phyloP scores from a whole-genome alignment of 2,329 filamentous ascomycete genomes.

The Scedosporium boydii region DNA sequence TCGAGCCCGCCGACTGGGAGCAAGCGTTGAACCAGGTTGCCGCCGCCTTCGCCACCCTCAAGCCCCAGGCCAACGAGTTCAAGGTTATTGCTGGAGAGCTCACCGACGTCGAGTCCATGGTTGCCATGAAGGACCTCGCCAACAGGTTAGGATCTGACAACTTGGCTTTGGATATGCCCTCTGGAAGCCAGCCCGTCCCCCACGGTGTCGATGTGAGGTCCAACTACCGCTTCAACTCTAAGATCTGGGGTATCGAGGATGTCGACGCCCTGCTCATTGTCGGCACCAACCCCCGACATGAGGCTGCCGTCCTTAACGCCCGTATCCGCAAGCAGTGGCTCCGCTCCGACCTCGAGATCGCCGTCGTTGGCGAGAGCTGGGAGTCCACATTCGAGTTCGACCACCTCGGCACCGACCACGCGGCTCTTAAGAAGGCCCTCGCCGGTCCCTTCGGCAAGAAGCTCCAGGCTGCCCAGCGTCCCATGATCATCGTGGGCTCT shows the following conservation, averaged over 20 bases:
- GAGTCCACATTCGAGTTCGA: conserved; percentile 94
- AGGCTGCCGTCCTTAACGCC: conserved; percentile 90
- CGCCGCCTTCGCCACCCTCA: conserved; percentile 67
- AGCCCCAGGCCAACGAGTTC: conserved; percentile 86
- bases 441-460: conserved; percentile 88
- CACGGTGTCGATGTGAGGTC: conserved; percentile 90
- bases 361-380: conserved; percentile 81
- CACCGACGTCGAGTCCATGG: conserved; percentile 83
- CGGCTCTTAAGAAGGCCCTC: conserved; percentile 75
- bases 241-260: conserved; percentile 86
- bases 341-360: conserved; percentile 87
- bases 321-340: conserved; percentile 98
- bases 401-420: conserved; percentile 72
- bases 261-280: conserved; percentile 87
- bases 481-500: conserved; percentile 95
- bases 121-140: conserved; percentile 93
- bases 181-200: conserved; percentile 72
- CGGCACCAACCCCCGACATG: conserved; percentile 89
- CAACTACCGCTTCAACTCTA: conserved; percentile 96
- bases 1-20: conserved; percentile 90
- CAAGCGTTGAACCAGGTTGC: conserved; percentile 84
- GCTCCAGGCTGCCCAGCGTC: conserved; percentile 74
- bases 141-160: conserved; percentile 97
- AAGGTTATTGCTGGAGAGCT: conserved; percentile 90
- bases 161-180: conserved; percentile 81